phyloP scores from a whole-genome alignment of 2,329 filamentous ascomycete species.

The Zelopaecilomyces penicillatus region DNA sequence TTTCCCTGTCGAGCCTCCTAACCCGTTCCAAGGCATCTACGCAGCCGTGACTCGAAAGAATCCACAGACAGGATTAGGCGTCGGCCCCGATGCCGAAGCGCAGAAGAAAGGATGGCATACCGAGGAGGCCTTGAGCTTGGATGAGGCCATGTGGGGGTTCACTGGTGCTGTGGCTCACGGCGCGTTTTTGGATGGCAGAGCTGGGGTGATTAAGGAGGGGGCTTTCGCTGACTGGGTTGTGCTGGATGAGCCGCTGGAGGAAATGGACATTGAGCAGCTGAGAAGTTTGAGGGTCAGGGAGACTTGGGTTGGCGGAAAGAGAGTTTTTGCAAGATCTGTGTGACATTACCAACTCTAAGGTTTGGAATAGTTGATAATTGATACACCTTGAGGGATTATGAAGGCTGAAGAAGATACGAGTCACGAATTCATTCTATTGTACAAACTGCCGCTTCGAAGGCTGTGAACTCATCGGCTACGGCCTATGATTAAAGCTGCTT shows the following conservation, averaged over 20 bases:
- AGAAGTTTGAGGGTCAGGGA: slow-evolving; percentile 49
- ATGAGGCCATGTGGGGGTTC: slow-evolving; percentile 55
- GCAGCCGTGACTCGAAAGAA: slow-evolving; percentile 55
- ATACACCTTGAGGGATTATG: too few species aligned
- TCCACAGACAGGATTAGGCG: slow-evolving; percentile 46
- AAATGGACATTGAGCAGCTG: slow-evolving; percentile 41
- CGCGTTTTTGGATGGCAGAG: slow-evolving; percentile 49
- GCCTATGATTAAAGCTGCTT: too few species aligned
- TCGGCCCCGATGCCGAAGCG: slow-evolving; percentile 40
- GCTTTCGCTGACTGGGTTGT: slow-evolving; percentile 64
- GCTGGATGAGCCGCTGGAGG: slow-evolving; percentile 49
- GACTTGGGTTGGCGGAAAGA: slow-evolving; percentile 58
- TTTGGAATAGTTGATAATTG: too few species aligned
- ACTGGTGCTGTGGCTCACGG: slow-evolving; percentile 51
- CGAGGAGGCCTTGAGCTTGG: slow-evolving; percentile 49
- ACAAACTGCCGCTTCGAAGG: too few species aligned
- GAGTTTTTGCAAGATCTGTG: slow-evolving; percentile 25
- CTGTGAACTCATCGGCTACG: too few species aligned
- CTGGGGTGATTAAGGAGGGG: slow-evolving; percentile 51
- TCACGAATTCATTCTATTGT: too few species aligned
- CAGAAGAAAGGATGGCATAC: slow-evolving; percentile 47
- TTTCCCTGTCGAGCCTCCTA: slow-evolving; percentile 63
- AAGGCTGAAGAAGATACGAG: too few species aligned
- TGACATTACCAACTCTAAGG: too few species aligned
- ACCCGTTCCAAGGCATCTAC: slow-evolving; percentile 61